Conservation (phyloP, 2,329 filamentous ascomycete genomes). For the Fusarium buharicum region DNA sequence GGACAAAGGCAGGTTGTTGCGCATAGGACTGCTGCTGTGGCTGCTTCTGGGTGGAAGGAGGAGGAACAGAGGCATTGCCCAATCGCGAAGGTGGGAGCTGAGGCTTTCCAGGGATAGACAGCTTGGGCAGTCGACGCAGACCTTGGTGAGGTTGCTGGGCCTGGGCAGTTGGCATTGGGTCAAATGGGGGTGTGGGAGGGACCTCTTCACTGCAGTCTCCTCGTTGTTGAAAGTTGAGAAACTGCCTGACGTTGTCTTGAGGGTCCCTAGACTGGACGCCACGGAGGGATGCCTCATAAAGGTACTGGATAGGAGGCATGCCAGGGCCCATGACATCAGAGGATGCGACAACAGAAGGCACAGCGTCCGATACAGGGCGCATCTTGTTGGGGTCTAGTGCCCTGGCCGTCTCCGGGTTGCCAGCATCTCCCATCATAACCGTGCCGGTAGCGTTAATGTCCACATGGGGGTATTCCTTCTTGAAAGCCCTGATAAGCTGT, state of each 20-base stretch:
- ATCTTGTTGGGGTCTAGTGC: slow-evolving; percentile 66
- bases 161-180: slow-evolving; percentile 60
- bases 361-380: slow-evolving; percentile 77
- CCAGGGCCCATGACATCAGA: slow-evolving; percentile 87
- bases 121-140: slow-evolving; percentile 69
- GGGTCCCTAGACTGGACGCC: slow-evolving; percentile 79
- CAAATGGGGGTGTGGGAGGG: slow-evolving; percentile 76
- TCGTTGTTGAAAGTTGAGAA: slow-evolving; percentile 82
- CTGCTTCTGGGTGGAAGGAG: slow-evolving; percentile 42
- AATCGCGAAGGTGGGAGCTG: slow-evolving; percentile 44
- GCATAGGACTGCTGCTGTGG: slow-evolving; percentile 39
- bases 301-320: slow-evolving; percentile 71
- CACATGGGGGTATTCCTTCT: slow-evolving; percentile 76
- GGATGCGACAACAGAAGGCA: slow-evolving; percentile 87
- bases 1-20: slow-evolving; percentile 53
- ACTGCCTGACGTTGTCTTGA: slow-evolving; percentile 93
- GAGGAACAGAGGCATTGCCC: slow-evolving; percentile 45
- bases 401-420: slow-evolving; percentile 74
- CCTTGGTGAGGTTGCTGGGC: slow-evolving; percentile 62
- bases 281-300: slow-evolving; percentile 79
- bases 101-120: slow-evolving; percentile 64
- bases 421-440: slow-evolving; percentile 82
- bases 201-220: slow-evolving; percentile 62
- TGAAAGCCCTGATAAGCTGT: slow-evolving; percentile 77
- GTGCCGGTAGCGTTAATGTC: slow-evolving; percentile 67